These are phyloP conservation scores for Neofusicoccum cordaticola DNA, from an alignment of 2,329 filamentous ascomycete species.

Conservation along the genomic window DNA sequence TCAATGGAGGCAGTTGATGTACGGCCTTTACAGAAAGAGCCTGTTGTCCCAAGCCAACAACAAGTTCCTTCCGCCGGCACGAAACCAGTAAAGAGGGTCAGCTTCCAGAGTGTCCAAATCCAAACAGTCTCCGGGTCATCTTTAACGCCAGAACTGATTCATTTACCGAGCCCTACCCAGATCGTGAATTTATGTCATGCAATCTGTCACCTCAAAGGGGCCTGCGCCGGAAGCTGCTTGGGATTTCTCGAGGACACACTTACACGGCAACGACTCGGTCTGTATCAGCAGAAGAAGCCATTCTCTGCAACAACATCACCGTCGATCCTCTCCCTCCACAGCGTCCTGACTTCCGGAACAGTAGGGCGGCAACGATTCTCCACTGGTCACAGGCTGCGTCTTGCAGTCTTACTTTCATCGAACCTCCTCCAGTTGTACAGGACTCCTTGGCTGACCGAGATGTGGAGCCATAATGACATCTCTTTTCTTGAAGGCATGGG, in stretches of 20 bases:
- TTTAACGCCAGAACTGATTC: neutral
- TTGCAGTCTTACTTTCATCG: conserved; percentile 24
- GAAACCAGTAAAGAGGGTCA: neutral
- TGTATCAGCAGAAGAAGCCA: neutral
- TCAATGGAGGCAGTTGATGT: neutral
- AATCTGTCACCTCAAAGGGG: neutral
- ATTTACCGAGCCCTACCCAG: neutral
- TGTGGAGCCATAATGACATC: conserved; percentile 27
- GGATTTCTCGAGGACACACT: neutral
- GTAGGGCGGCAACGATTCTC: neutral
- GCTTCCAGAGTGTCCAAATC: neutral
- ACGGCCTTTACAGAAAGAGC: neutral
- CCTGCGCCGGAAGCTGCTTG: neutral
- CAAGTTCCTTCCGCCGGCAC: neutral
- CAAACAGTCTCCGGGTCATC: neutral
- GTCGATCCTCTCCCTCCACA: neutral
- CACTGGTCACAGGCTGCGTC: conserved; percentile 18
- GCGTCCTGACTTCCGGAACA: neutral
- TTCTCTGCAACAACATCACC: neutral
- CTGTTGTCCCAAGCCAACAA: too few relatives aligned
- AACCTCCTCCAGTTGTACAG: conserved; percentile 26
- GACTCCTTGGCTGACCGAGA: conserved; percentile 25
- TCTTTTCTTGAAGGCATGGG: conserved; percentile 23
- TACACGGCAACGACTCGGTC: neutral
- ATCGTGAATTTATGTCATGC: neutral